These are phyloP conservation scores for Thermochaetoides dissita DNA, from an alignment of 2,329 filamentous ascomycete genomes.

Conservation along the genomic window DNA sequence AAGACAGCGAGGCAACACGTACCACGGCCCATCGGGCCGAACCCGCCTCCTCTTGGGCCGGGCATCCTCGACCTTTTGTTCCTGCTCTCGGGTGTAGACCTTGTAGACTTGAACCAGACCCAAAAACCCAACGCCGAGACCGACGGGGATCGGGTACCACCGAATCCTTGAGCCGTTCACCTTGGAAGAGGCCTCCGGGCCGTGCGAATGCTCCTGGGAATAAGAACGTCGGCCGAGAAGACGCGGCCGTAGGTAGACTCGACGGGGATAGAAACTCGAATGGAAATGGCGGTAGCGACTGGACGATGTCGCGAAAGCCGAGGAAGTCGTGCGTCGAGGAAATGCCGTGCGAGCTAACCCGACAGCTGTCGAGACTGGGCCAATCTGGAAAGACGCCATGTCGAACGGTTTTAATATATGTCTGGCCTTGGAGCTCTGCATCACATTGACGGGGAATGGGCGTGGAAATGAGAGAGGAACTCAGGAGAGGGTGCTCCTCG, in stretches of 20 bases:
- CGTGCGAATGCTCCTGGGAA: constrained; percentile 28
- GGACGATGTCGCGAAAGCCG: constrained; percentile 4
- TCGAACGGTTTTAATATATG: constrained; percentile 6
- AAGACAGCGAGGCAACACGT: constrained; percentile 7
- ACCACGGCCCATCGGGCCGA: constrained; percentile 75
- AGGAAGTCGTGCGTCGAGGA: constrained; percentile 6
- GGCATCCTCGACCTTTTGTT: constrained; percentile 30
- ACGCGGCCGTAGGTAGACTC: constrained; percentile 1
- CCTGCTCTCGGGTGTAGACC: constrained; percentile 43
- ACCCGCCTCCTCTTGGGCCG: constrained; percentile 45
- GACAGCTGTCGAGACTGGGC: constrained; percentile 10
- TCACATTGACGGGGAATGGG: neutral
- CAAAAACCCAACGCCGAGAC: constrained; percentile 71
- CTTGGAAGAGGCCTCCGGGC: constrained; percentile 37
- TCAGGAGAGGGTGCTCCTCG: neutral
- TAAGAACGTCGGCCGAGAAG: constrained; percentile 20
- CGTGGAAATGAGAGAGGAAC: neutral
- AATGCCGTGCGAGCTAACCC: constrained; percentile 12
- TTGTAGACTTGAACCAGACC: constrained; percentile 76
- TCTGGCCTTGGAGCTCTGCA: neutral
- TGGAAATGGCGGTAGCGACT: too few species aligned
- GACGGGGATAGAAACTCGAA: too few species aligned
- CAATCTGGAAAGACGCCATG: constrained; percentile 13
- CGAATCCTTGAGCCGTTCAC: constrained; percentile 47
- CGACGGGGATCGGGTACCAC: constrained; percentile 86